phyloP scores from a whole-genome alignment of 179 eudicot species.

The Spergularia azorica region DNA sequence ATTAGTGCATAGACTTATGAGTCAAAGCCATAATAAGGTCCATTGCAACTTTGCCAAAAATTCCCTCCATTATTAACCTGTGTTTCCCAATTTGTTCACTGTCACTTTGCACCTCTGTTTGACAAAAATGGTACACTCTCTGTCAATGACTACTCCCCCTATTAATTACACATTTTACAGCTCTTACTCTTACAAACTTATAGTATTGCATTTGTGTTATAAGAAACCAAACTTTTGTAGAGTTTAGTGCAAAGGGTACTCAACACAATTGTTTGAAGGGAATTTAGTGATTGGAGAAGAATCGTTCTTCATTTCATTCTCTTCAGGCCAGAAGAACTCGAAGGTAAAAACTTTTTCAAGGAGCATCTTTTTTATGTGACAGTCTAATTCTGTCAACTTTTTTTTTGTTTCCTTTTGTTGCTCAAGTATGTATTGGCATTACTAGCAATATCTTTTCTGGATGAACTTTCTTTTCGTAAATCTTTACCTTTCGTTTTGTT shows the following conservation, averaged over 20 bases:
- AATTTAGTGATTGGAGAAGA: not conserved
- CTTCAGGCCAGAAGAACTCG: not conserved
- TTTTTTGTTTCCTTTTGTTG: no score
- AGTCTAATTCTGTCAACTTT: no score
- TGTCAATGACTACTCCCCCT: not conserved
- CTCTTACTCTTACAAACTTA: not conserved
- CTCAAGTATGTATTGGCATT: not conserved
- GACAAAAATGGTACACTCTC: constrained; percentile 10
- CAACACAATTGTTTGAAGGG: not conserved
- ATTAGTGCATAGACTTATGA: not conserved
- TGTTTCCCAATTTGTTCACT: not conserved
- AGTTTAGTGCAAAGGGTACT: not conserved
- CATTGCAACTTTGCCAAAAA: constrained; percentile 2
- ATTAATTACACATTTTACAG: not conserved
- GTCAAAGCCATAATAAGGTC: not conserved
- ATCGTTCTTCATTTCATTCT: not conserved
- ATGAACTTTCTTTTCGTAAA: not conserved
- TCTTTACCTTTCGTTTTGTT: no score
- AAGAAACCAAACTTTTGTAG: not conserved
- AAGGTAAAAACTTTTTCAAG: not conserved
- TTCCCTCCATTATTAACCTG: not conserved
- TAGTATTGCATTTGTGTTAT: not conserved
- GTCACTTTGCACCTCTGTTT: constrained; percentile 3
- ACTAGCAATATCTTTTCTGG: no score
- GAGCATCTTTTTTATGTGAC: no score